Percentiles rank a stretch among this genome's conserved stretches.
These are phyloP conservation scores for Solanum chmielewskii DNA, from an alignment of 257 asterid species.

Conservation along the genomic window DNA sequence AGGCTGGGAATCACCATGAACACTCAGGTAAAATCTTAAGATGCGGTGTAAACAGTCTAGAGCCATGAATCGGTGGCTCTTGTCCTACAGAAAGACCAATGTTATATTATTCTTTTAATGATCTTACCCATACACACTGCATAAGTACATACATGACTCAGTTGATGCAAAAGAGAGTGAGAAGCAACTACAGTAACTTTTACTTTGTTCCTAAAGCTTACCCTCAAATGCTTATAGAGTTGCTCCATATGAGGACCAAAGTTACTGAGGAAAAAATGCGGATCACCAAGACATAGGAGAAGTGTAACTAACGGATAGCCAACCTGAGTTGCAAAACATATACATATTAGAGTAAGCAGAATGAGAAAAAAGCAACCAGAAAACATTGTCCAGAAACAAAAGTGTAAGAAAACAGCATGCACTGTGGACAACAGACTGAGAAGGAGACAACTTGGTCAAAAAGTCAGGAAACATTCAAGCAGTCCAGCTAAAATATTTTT, in stretches of 20 bases:
- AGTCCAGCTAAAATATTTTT: neutral
- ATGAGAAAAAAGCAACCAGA: neutral
- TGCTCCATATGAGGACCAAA: slow-evolving; percentile 98
- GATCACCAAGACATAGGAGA: slow-evolving; percentile 97
- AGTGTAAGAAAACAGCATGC: neutral
- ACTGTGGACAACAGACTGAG: neutral
- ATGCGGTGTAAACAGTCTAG: slow-evolving; percentile 93
- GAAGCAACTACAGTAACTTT: neutral
- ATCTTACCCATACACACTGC: neutral
- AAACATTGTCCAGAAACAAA: neutral
- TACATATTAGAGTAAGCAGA: neutral
- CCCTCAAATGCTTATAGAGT: slow-evolving; percentile 91
- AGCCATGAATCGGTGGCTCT: slow-evolving; percentile 97
- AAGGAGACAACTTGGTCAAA: neutral
- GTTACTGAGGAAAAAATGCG: slow-evolving; percentile 65
- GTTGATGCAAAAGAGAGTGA: neutral
- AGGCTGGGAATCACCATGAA: slow-evolving; percentile 92
- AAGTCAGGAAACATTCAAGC: neutral
- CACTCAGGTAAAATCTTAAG: slow-evolving; percentile 85
- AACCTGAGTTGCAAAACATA: slow-evolving; percentile 33
- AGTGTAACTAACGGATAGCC: slow-evolving; percentile 98
- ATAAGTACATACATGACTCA: neutral
- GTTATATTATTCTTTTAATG: neutral
- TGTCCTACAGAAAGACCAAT: slow-evolving; percentile 52
- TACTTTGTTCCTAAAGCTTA: slow-evolving; percentile 9